Evolutionary conservation across 1,284 basidiomycete genomes (phyloP), one percentile per base, ranked within the genome.

Genomic region (Sanghuangporus baumii): DNA sequence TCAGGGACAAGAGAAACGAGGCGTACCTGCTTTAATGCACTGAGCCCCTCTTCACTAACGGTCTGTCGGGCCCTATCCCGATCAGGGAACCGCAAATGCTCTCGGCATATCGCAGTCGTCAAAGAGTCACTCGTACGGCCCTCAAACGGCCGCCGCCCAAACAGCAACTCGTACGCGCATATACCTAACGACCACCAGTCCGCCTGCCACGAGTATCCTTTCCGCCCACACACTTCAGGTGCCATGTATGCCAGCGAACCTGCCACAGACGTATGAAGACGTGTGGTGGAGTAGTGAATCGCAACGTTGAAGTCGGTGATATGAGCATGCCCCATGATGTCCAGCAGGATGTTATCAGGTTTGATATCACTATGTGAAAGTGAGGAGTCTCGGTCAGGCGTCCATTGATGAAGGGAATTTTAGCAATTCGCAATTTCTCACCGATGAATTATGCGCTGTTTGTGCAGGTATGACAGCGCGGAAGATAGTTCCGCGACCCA

Each of bases 161-260:
- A 96, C 48, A 97, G 74, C 23, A 97, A 83, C 73, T 98, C 95
- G 76, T 91, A 96, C 57, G 88, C 88, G 37, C 92, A 89, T 64
- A 98, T 82, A 41, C 95, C 95, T 23, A 98, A 80, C 69, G 92
- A 94, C 95, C 95, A 98, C 89, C 93, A 98, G 73, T 98, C 95
- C 60, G 93, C 86, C 37, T 88, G 87, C 81, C 91, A 94, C 9
- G 90, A 90, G 74, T 98, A 98, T 23, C 89, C 89, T 69, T 81
- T 85, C 66, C 80, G 77, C 55, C 77, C 81, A 55, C 98, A 81
- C 18, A 98, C 89, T 73, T 98, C 94, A 1, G 96, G 92, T 2
- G 96, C 94, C 96, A 99, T 99, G 77, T 99, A 99, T 0, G 96
- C 96, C 93, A 98, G 96, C 68, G 91, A 94, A 2, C 95, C 95